A percentile compares a stretch with the other conserved stretches of the same genome.
These are phyloP conservation scores for Trichoderma koningii DNA, from an alignment of 2,329 filamentous ascomycete genomes.

Conservation along the genomic window DNA sequence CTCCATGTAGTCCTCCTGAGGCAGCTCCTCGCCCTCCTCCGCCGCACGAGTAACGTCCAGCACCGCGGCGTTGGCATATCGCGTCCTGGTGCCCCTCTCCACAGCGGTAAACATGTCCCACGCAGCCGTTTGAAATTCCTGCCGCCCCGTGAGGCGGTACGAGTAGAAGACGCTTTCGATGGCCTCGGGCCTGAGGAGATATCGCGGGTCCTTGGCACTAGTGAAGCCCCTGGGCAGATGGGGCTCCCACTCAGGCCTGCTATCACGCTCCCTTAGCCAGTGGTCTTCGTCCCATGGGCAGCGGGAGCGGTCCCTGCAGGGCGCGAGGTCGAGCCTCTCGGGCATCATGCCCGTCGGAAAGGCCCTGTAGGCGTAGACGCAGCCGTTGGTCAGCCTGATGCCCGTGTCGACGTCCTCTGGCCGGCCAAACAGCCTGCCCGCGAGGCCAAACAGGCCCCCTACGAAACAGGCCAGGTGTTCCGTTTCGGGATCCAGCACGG, in stretches of 20 bases:
- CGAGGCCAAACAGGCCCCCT: slow-evolving; percentile 54
- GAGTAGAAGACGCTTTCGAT: slow-evolving; percentile 81
- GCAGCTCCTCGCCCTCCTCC: slow-evolving; percentile 31
- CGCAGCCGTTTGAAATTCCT: slow-evolving; percentile 64
- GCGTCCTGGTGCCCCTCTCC: slow-evolving; percentile 58
- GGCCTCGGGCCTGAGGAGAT: slow-evolving; percentile 72
- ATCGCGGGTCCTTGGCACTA: slow-evolving; percentile 56
- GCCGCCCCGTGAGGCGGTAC: slow-evolving; percentile 69
- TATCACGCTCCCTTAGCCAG: slow-evolving; percentile 57
- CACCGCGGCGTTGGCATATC: slow-evolving; percentile 63
- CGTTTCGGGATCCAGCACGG: slow-evolving; percentile 38
- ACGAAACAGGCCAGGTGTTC: slow-evolving; percentile 55
- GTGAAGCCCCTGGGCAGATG: slow-evolving; percentile 57
- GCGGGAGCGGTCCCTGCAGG: slow-evolving; percentile 42
- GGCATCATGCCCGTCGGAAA: slow-evolving; percentile 56
- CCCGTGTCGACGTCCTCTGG: slow-evolving; percentile 48
- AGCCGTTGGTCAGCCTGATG: slow-evolving; percentile 51
- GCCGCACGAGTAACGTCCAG: slow-evolving; percentile 53
- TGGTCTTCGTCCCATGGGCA: slow-evolving; percentile 39
- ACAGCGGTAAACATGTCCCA: slow-evolving; percentile 73
- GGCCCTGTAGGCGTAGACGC: slow-evolving; percentile 53
- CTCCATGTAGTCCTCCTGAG: slow-evolving; percentile 60
- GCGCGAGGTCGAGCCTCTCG: slow-evolving; percentile 48
- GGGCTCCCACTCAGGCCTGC: slow-evolving; percentile 29
- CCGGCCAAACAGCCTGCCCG: slow-evolving; percentile 47